Percentiles rank a stretch among this genome's conserved stretches.
Evolutionary conservation across 495 filamentous ascomycete species (phyloP).

Genomic region (Aspergillus ostianus): DNA sequence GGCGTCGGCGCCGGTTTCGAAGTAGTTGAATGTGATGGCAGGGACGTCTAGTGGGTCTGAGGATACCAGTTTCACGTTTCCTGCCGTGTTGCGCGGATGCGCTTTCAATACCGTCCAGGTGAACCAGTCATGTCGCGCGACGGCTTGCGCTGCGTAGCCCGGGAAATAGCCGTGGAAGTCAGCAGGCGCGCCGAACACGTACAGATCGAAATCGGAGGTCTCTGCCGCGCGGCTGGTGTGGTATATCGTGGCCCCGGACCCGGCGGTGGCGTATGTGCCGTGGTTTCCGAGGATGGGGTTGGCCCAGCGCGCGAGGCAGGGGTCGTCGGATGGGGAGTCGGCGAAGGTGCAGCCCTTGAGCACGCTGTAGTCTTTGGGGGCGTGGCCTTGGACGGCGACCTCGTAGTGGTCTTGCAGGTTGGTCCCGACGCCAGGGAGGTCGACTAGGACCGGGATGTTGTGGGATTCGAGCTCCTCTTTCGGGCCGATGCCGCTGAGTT

Average conservation of each 20-base stretch:
- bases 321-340: constrained; percentile 32
- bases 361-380: constrained; percentile 39
- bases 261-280: constrained; percentile 51
- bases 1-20: constrained; percentile 37
- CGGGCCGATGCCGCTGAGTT: constrained; percentile 62
- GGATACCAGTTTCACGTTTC: constrained; percentile 48
- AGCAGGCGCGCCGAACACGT: constrained; percentile 52
- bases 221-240: constrained; percentile 35
- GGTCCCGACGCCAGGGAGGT: constrained; percentile 61
- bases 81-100: constrained; percentile 51
- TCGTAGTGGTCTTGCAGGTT: constrained; percentile 69
- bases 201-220: constrained; percentile 51
- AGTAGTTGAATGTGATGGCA: constrained; percentile 58
- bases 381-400: constrained; percentile 44
- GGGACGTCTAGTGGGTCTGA: constrained; percentile 54
- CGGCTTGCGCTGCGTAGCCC: constrained; percentile 31
- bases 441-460: constrained; percentile 49
- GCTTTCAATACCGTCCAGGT: constrained; percentile 56
- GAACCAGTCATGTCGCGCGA: constrained; percentile 32
- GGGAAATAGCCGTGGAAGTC: constrained; percentile 46
- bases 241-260: constrained; percentile 46
- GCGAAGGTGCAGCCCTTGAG: constrained; percentile 46
- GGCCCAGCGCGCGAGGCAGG: constrained; percentile 49
- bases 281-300: constrained; percentile 30
- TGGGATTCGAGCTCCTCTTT: constrained; percentile 42